These are phyloP conservation scores for Aureobasidium subglaciale DNA, from an alignment of 2,329 filamentous ascomycete genomes.

Conservation along the genomic window DNA sequence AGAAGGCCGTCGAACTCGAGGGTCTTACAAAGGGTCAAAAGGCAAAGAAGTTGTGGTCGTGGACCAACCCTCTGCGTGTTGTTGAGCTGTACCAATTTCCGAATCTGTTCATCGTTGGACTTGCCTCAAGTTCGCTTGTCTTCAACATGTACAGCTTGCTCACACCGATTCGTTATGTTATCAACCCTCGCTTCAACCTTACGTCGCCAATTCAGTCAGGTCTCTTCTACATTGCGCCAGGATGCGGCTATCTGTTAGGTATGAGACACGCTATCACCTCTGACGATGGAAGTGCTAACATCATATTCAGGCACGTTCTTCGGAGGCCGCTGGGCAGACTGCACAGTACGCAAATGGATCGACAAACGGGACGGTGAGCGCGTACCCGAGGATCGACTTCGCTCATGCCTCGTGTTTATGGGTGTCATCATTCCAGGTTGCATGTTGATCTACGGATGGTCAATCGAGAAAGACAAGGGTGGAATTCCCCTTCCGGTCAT, in stretches of 20 bases:
- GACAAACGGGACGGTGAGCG: slow-evolving; percentile 49
- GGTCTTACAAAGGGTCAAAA: slow-evolving; percentile 46
- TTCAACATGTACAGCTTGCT: slow-evolving; percentile 71
- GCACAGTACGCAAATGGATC: slow-evolving; percentile 59
- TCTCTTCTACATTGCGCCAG: slow-evolving; percentile 68
- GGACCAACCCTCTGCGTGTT: slow-evolving; percentile 61
- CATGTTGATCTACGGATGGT: slow-evolving; percentile 65
- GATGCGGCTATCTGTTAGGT: slow-evolving; percentile 54
- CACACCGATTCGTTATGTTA: slow-evolving; percentile 61
- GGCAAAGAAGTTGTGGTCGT: slow-evolving; percentile 49
- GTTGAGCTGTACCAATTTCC: slow-evolving; percentile 59
- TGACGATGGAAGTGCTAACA: slow-evolving; percentile 22
- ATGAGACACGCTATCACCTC: background rate
- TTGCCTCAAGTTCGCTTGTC: slow-evolving; percentile 57
- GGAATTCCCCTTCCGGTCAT: slow-evolving; percentile 59
- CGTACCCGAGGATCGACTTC: slow-evolving; percentile 61
- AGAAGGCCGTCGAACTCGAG: slow-evolving; percentile 54
- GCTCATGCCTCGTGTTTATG: slow-evolving; percentile 51
- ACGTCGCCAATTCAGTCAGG: slow-evolving; percentile 59
- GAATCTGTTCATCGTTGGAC: slow-evolving; percentile 56
- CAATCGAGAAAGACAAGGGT: slow-evolving; percentile 47
- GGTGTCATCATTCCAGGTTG: slow-evolving; percentile 51
- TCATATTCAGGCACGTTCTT: slow-evolving; percentile 52
- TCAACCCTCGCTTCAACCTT: slow-evolving; percentile 67
- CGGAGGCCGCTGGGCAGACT: slow-evolving; percentile 65